These are phyloP conservation scores for Chrysoporthe austroafricana DNA, from an alignment of 2,329 filamentous ascomycete species.

Conservation along the genomic window DNA sequence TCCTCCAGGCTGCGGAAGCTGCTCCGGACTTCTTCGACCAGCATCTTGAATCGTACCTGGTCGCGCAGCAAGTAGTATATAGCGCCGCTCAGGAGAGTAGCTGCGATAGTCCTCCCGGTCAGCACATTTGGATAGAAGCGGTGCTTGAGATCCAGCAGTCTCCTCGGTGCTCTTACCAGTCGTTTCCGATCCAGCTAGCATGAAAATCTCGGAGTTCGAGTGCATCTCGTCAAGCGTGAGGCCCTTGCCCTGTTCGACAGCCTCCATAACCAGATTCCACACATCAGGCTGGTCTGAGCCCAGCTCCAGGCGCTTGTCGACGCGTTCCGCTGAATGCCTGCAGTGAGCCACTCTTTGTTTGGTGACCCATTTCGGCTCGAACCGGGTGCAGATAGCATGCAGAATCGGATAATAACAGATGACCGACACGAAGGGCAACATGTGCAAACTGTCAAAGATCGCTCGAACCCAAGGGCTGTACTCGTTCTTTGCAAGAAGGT, in stretches of 20 bases:
- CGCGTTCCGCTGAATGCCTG: conserved; percentile 32
- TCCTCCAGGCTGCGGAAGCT: conserved; percentile 34
- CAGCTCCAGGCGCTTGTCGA: conserved; percentile 35
- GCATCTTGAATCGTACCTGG: conserved; percentile 15
- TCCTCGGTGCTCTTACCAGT: conserved; percentile 40
- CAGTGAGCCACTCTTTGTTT: conserved; percentile 31
- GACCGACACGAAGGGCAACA: conserved; percentile 33
- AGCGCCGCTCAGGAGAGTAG: conserved; percentile 14
- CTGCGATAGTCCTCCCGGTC: background rate
- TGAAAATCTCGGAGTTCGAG: conserved; percentile 30
- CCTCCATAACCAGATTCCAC: conserved; percentile 34
- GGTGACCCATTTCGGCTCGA: conserved; percentile 34
- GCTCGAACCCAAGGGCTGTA: conserved; percentile 33
- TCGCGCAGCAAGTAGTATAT: conserved; percentile 5
- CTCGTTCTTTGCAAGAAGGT: conserved; percentile 19
- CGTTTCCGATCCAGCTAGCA: conserved; percentile 32
- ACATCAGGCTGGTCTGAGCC: conserved; percentile 35
- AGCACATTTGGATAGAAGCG: background rate
- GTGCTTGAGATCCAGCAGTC: conserved; percentile 33
- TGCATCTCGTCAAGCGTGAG: conserved; percentile 31
- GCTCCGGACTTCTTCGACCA: conserved; percentile 36
- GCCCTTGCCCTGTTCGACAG: conserved; percentile 27
- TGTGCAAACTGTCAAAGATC: conserved; percentile 33
- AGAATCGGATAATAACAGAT: conserved; percentile 34
- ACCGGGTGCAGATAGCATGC: conserved; percentile 29